Conservation (phyloP, 73 alveolate species). For the Paramecium bursaria region DNA sequence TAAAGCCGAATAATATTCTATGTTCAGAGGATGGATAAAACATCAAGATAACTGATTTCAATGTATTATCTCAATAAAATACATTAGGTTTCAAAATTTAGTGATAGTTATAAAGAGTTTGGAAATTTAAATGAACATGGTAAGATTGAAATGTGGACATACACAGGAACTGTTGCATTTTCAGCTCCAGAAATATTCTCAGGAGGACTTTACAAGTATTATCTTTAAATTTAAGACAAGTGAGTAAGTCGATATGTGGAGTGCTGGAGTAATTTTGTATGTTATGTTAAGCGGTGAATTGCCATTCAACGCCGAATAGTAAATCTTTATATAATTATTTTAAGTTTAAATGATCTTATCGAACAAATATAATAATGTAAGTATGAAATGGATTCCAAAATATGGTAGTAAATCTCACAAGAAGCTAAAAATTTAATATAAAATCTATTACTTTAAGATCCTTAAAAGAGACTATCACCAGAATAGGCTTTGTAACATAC, state of each 20-base stretch:
- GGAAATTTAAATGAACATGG: slow-evolving; percentile 58
- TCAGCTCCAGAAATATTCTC: slow-evolving; percentile 72
- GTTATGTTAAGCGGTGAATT: slow-evolving; percentile 66
- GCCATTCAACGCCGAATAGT: slow-evolving; percentile 70
- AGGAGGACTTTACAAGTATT: slow-evolving; percentile 56
- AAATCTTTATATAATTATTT: not conserved
- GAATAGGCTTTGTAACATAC: slow-evolving; percentile 36
- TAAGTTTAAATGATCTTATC: slow-evolving; percentile 49
- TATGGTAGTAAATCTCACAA: slow-evolving; percentile 25
- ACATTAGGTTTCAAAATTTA: slow-evolving; percentile 69
- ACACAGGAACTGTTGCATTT: slow-evolving; percentile 71
- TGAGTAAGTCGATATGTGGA: slow-evolving; percentile 70
- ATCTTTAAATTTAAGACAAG: not conserved
- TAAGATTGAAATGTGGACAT: slow-evolving; percentile 72
- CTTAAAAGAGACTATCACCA: slow-evolving; percentile 44
- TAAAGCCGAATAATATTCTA: slow-evolving; percentile 64
- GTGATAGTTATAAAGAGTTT: slow-evolving; percentile 63
- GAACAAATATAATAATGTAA: slow-evolving; percentile 29
- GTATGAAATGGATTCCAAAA: slow-evolving; percentile 21
- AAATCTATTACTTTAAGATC: slow-evolving; percentile 35
- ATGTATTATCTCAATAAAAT: no score
- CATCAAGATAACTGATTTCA: slow-evolving; percentile 44
- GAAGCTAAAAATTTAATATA: slow-evolving; percentile 48
- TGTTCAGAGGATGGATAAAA: slow-evolving; percentile 57
- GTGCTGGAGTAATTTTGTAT: slow-evolving; percentile 68